Evolutionary conservation across 2,329 filamentous ascomycete species (phyloP), one percentile per base, ranked within the genome.

Genomic region (Pezicula carpinea): DNA sequence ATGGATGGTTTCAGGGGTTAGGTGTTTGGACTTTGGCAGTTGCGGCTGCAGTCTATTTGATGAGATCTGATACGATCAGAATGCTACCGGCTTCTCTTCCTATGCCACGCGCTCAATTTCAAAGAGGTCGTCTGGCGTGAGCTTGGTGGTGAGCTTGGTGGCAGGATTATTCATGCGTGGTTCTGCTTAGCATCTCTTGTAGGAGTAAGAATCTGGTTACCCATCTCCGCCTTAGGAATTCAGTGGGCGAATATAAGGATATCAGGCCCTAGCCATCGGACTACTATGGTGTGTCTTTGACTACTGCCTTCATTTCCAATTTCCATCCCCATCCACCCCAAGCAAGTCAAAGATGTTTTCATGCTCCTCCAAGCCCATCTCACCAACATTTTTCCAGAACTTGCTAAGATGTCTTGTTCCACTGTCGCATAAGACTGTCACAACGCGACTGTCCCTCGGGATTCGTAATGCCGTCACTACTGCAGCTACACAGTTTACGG

Each of bases 401-500:
- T 91, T 92, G 69, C 85, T 90, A 43, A 93, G 66, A 66, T 93
- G 88, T 53, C 89, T 76, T 8, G 82, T 82, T n/a, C 89, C 86
- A n/a, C 80, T 82, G 68, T 95, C 89, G 65, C 88, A 93, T 6
- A 93, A 69, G n/a, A 95, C 73, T 0, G 89, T 93, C n/a, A 91
- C 87, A 35, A 95, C 79, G 33, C 74, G 69, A 52, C 75, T 73
- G 5, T 71, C 75, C 26, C 74, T 76, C 49, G 84, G 85, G 51
- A 91, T 68, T 35, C 72, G 70, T 62, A 83, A 75, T 21, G 87
- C 87, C 4, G 84, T 75, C 43, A 76, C 76, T 8, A 87, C 83
- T 18, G 88, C 86, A 4, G 87, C 89, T 35, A 88, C 86, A 75
- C 91, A 96, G 66, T 99, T 99, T 44, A 99, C 92, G n/a, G 91